Evolutionary conservation across 257 asterid genomes (phyloP).

Genomic region (Lithospermum erythrorhizon): DNA sequence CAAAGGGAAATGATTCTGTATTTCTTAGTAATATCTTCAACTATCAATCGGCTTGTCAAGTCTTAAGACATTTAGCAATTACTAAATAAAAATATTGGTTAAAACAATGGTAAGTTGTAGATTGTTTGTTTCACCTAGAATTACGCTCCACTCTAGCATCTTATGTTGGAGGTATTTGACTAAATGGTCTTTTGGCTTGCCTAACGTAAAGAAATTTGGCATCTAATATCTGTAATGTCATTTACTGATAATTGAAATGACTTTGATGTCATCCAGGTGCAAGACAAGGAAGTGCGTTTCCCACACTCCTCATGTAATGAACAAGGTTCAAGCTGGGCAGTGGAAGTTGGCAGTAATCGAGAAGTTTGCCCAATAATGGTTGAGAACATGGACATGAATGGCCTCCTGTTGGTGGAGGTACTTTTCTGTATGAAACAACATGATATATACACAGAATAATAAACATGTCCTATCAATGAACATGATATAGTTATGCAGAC

Average conservation of each 20-base stretch:
- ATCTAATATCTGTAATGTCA: background rate
- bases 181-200: background rate
- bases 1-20: too few relatives aligned
- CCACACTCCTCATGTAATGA: conserved; percentile 47
- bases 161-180: background rate
- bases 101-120: too few relatives aligned
- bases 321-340: conserved; percentile 98
- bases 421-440: background rate
- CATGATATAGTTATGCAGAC: too few relatives aligned
- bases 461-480: too few relatives aligned
- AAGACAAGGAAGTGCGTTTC: conserved; percentile 56
- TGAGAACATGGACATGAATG: conserved; percentile 70
- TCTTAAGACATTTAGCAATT: too few relatives aligned
- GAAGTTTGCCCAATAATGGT: conserved; percentile 79
- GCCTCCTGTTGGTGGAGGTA: conserved; percentile 93
- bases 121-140: background rate
- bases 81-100: too few relatives aligned
- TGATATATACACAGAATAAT: too few relatives aligned
- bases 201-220: too few relatives aligned
- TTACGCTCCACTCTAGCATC: background rate
- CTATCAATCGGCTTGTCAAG: too few relatives aligned
- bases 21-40: too few relatives aligned
- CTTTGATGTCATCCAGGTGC: conserved; percentile 43
- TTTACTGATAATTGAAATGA: background rate
- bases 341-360: conserved; percentile 78